phyloP scores from a whole-genome alignment of 1,284 basidiomycete genomes.

The Pterulicium gracile region DNA sequence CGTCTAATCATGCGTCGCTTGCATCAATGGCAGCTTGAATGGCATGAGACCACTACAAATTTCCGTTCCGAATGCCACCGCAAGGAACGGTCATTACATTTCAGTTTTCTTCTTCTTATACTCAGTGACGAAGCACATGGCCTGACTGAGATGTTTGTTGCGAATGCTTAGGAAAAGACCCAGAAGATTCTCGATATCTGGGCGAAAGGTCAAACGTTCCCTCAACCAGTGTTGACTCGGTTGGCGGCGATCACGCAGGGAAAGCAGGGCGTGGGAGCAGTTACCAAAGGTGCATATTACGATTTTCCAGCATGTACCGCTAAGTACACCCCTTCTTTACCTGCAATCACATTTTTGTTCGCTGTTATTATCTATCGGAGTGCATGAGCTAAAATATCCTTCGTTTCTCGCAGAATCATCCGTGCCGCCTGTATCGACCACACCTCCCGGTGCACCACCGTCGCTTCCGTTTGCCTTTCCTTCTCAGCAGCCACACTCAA shows the following conservation, averaged over 20 bases:
- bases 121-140: slow-evolving; percentile 14
- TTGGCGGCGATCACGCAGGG: slow-evolving; percentile 27
- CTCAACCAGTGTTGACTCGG: slow-evolving; percentile 53
- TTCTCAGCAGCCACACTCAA: slow-evolving; percentile 13
- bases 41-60: not conserved
- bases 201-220: slow-evolving; percentile 82
- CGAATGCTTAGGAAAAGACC: slow-evolving; percentile 75
- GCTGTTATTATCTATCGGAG: slow-evolving; percentile 36
- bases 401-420: slow-evolving; percentile 40
- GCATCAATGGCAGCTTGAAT: slow-evolving; percentile 2
- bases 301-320: slow-evolving; percentile 50
- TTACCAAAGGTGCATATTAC: slow-evolving; percentile 72
- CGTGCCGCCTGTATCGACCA: slow-evolving; percentile 18
- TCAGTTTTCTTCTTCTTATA: slow-evolving; percentile 14
- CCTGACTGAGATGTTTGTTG: slow-evolving; percentile 30
- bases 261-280: slow-evolving; percentile 41
- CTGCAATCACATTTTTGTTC: slow-evolving; percentile 49
- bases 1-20: slow-evolving; percentile 6
- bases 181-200: slow-evolving; percentile 94
- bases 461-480: slow-evolving; percentile 15
- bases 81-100: not conserved
- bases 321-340: slow-evolving; percentile 53
- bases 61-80: not conserved
- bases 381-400: slow-evolving; percentile 57
- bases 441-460: slow-evolving; percentile 13